Base-by-base conservation (phyloP, 805 yeast genomes). In the Starmera amethionina region DNA sequence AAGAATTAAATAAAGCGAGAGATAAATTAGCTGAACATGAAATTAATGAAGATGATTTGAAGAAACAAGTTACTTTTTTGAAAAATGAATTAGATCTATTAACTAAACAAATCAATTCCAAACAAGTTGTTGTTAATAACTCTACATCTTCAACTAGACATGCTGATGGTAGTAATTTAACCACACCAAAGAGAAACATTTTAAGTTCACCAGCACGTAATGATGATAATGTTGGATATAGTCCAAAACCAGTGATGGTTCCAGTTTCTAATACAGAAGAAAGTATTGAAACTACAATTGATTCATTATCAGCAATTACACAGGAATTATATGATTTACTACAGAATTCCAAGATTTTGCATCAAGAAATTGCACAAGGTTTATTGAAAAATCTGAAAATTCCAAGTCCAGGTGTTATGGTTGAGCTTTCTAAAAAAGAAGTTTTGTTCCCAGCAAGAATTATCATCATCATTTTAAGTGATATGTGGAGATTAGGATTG, bases 401-500 rank as follows among this genome's bases (percentile, higher is more conserved):
- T 40, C 97, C 97, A 35, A 77, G 80, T 32, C 82, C 95, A 18
- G 83, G 87, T 44, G 86, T 83, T 37, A 88, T 93, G 35, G 81
- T 86, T 36, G 86, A 80, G 52, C 68, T 87, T 47, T 79, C 89
- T 13, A 75, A 86, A 56, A 87, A 88, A 56, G 97, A 93, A 59
- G 95, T 90, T 10, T 69, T 93, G 40, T 93, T 88, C 78, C 98
- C 98, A 25, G 93, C 97, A 2, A 79, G 96, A 68, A 86, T 93
- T 48, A 79, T 93, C 54, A 90, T 93, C 54, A 82, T 93, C 48
- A 82, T 90, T 30, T 69, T 90, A 47, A 81, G 94, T 54, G 98
- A 93, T 61, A 88, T 93, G 97, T 93, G 98, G 98, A 76, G 97
- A 63, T 70, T 90, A 37, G 97, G 97, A 2, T 73, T 88, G 53